phyloP scores from a whole-genome alignment of 1,284 basidiomycete genomes.

The Butyriboletus appendiculatus region DNA sequence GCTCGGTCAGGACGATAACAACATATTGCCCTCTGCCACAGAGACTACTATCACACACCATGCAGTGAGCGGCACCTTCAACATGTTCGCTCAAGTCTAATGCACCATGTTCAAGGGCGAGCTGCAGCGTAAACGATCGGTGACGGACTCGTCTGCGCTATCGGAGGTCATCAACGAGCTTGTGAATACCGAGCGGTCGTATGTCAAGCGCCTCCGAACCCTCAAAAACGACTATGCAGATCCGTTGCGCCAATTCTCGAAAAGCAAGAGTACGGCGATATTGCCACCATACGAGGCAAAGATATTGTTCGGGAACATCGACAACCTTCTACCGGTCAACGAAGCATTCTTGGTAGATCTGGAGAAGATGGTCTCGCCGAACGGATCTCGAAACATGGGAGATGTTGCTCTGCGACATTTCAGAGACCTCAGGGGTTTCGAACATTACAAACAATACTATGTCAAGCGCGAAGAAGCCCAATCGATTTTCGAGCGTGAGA shows the following conservation, averaged over 20 bases:
- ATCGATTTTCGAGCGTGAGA: constrained; percentile 82
- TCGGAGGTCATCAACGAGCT: constrained; percentile 75
- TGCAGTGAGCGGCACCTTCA: constrained; percentile 41
- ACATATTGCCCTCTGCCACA: constrained; percentile 42
- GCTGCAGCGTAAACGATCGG: constrained; percentile 51
- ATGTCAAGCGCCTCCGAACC: constrained; percentile 71
- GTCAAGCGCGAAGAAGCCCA: constrained; percentile 94
- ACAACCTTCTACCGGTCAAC: constrained; percentile 85
- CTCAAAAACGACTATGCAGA: constrained; percentile 87
- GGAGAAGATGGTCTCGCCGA: constrained; percentile 69
- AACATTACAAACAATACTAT: constrained; percentile 91
- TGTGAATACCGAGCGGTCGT: constrained; percentile 75
- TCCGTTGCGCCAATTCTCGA: constrained; percentile 84
- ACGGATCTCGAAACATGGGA: constrained; percentile 66
- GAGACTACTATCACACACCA: constrained; percentile 39
- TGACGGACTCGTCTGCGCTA: constrained; percentile 64
- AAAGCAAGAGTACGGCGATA: constrained; percentile 82
- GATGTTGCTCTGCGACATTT: constrained; percentile 88
- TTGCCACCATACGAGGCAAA: constrained; percentile 91
- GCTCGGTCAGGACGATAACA: constrained; percentile 43
- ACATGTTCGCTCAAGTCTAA: constrained; percentile 11
- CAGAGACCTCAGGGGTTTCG: constrained; percentile 79
- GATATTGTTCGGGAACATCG: constrained; percentile 91
- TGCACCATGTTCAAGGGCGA: constrained; percentile 39
- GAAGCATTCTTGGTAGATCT: constrained; percentile 85